Base-by-base conservation (phyloP, 192 early-diverging fungal genomes). In the Linnemannia elongata region DNA sequence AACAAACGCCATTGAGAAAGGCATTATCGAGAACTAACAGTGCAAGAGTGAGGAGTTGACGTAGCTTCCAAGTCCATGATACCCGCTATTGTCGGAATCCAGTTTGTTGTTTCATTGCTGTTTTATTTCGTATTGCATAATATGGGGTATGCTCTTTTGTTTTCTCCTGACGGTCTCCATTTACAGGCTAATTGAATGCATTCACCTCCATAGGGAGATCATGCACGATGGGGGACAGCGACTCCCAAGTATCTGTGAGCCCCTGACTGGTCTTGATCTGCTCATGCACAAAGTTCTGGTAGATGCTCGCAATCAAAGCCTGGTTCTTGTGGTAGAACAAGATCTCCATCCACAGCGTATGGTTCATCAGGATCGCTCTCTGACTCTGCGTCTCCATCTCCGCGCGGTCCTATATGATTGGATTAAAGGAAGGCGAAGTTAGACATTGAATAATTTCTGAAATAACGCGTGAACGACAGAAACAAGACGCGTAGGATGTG, bases 311-410 rank as follows among this genome's bases (percentile, higher is more conserved):
- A 9, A 94, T 74, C 57, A 77, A 78, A 0, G 89, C 91, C 33
- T 93, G 90, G 54, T 93, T 92, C 84, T 92, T 90, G 74, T 95
- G 94, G 24, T 89, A 91, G 74, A 89, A 91, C 1, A 82, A 87
- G 1, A 95, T 85, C 77, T 95, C 94, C 38, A 86, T 76, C 83
- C 89, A 90, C 27, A 92, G 72, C 47, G 93, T 93, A 54, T 90
- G 83, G 20, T 92, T 88, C 7, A 93, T 84, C 78, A 92, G 84
- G 0, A 90, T 84, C 17, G 85, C 63, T 0, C 90, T 83, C 54
- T 90, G 89, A 10, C 52, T 52, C 79, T 92, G 94, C 13, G 55
- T 41, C 73, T 83, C 63, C 35, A 94, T 55, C 35, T 94, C 92
- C 13, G 69, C 69, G 42, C 82, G 79, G 71, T 94, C 93, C 93